Conservation (phyloP, 2,329 filamentous ascomycete genomes). For the Pseudogymnoascus sp. region DNA sequence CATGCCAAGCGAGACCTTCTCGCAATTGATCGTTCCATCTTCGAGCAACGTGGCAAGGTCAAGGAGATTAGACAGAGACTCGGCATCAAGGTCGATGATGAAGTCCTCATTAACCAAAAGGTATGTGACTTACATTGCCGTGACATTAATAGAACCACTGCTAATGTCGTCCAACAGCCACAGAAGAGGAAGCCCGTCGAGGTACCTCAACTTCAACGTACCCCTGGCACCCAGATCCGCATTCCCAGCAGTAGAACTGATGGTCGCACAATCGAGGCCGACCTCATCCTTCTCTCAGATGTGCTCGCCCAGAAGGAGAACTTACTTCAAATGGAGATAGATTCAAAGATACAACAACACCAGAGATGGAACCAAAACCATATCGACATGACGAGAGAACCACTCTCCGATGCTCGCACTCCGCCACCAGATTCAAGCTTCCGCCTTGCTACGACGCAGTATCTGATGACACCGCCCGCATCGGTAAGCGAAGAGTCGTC, state of each 20-base stretch:
- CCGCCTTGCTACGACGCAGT: conserved; percentile 62
- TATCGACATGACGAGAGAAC: conserved; percentile 77
- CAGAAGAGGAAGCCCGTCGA: conserved; percentile 64
- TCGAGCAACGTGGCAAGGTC: conserved; percentile 70
- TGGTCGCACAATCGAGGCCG: conserved; percentile 63
- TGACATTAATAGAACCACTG: conserved; percentile 30
- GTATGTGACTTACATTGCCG: conserved; percentile 41
- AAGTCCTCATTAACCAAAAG: conserved; percentile 91
- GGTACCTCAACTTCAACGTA: conserved; percentile 45
- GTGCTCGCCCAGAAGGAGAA: conserved; percentile 73
- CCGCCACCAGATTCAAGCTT: conserved; percentile 54
- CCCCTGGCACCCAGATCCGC: conserved; percentile 56
- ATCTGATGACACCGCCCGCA: conserved; percentile 56
- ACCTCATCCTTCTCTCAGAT: conserved; percentile 69
- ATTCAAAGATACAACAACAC: conserved; percentile 80
- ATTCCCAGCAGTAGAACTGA: conserved; percentile 57
- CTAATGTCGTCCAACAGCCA: conserved; percentile 37
- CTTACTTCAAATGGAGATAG: conserved; percentile 71
- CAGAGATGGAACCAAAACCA: conserved; percentile 85
- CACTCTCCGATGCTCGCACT: conserved; percentile 69
- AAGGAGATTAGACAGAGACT: conserved; percentile 84
- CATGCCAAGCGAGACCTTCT: conserved; percentile 68
- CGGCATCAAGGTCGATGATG: conserved; percentile 84
- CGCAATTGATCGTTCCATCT: conserved; percentile 65
- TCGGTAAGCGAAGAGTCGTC: conserved; percentile 30